These are phyloP conservation scores for Rhododendron molle DNA, from an alignment of 148 eudicot species.

Conservation along the genomic window DNA sequence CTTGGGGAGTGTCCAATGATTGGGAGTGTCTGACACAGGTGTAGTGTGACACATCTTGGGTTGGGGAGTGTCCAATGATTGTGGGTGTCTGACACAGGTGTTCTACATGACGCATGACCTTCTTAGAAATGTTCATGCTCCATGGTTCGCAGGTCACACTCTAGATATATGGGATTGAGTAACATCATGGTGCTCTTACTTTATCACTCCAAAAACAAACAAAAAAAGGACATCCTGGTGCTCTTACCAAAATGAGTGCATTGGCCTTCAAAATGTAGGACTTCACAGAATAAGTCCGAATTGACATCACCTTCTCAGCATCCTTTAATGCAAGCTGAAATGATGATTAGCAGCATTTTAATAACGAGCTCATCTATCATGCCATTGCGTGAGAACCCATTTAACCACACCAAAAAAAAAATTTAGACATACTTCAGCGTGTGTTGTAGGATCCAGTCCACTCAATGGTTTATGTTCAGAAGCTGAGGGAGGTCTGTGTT, in stretches of 20 bases:
- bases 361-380: background rate
- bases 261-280: constrained; percentile 66
- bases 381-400: background rate
- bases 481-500: constrained; percentile 63
- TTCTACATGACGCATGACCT: background rate
- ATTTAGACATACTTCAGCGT: constrained; percentile 65
- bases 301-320: constrained; percentile 73
- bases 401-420: background rate
- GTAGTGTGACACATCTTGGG: background rate
- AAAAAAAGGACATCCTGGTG: background rate
- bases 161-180: background rate
- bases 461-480: constrained; percentile 77
- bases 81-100: background rate
- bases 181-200: constrained; percentile 12
- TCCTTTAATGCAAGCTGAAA: constrained; percentile 93
- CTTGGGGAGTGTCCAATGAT: background rate
- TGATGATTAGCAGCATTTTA: constrained; percentile 6
- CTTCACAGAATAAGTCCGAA: constrained; percentile 39
- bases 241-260: constrained; percentile 76
- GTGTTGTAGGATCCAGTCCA: constrained; percentile 88
- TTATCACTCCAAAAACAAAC: too few relatives aligned
- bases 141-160: background rate
- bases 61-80: background rate
- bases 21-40: background rate
- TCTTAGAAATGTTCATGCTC: background rate